Conservation (phyloP, 139 green algal species). For the Chlorella sp. region DNA sequence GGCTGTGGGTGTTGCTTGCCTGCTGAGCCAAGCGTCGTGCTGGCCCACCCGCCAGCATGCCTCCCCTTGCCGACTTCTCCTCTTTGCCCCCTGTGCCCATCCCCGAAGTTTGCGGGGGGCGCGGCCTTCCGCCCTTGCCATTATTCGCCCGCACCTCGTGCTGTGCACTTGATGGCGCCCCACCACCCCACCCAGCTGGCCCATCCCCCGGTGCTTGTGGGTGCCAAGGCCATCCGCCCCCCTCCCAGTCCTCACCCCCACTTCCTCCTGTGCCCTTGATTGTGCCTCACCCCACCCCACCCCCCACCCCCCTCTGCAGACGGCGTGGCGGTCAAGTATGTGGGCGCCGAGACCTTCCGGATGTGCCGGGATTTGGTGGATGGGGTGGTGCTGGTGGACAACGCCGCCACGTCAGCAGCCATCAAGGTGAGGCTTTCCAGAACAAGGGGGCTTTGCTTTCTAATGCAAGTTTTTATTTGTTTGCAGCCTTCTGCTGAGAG, state of each 20-base stretch:
- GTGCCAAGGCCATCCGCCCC: not conserved
- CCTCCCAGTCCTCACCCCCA: not conserved
- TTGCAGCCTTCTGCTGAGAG: too few species aligned
- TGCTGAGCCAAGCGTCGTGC: not conserved
- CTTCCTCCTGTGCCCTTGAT: not conserved
- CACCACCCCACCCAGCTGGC: too few species aligned
- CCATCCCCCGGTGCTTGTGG: too few species aligned
- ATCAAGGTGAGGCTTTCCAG: conserved; percentile 77
- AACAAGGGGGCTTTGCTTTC: not conserved
- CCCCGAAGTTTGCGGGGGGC: too few species aligned
- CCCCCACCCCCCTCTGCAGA: not conserved
- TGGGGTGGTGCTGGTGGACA: conserved; percentile 92
- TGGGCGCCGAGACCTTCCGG: conserved; percentile 93
- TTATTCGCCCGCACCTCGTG: not conserved
- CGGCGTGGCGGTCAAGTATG: conserved; percentile 55
- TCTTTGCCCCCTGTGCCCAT: too few species aligned
- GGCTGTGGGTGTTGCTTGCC: not conserved
- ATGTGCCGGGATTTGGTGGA: conserved; percentile 90
- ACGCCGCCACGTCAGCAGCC: conserved; percentile 83
- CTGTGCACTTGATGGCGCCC: too few species aligned
- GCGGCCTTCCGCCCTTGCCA: not conserved
- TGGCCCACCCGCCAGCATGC: not conserved
- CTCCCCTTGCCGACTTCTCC: not conserved
- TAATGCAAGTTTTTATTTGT: too few species aligned
- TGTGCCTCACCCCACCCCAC: not conserved